Evolutionary conservation across 2,329 filamentous ascomycete genomes (phyloP).

Genomic region (Madurella fahalii): DNA sequence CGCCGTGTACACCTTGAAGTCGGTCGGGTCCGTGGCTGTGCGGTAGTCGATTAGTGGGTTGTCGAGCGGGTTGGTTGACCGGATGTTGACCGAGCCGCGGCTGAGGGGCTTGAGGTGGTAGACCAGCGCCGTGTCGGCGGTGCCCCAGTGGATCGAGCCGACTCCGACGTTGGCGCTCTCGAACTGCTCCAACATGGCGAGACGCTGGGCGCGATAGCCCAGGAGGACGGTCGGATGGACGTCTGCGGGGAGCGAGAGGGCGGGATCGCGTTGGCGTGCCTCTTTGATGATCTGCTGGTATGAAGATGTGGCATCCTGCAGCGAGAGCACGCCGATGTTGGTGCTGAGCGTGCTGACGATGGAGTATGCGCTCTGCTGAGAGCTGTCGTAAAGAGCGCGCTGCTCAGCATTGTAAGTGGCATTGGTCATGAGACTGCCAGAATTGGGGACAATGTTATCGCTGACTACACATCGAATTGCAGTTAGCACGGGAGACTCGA

Average conservation of each 20-base stretch:
- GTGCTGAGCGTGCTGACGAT: constrained; percentile 27
- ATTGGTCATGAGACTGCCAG: constrained; percentile 30
- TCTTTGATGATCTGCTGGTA: constrained; percentile 27
- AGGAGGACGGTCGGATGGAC: constrained; percentile 33
- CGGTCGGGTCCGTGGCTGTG: constrained; percentile 36
- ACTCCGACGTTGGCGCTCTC: constrained; percentile 25
- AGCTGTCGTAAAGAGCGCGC: constrained; percentile 30
- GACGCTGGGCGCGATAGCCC: constrained; percentile 35
- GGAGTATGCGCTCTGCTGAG: constrained; percentile 31
- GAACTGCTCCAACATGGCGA: constrained; percentile 30
- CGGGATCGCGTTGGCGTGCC: constrained; percentile 29
- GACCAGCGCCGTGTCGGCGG: constrained; percentile 26
- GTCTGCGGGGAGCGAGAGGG: constrained; percentile 31
- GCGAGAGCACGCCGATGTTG: constrained; percentile 30
- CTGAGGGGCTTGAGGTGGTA: constrained; percentile 38
- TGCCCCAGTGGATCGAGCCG: constrained; percentile 33
- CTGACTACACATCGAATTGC: constrained; percentile 14
- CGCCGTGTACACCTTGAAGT: constrained; percentile 33
- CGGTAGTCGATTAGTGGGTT: constrained; percentile 37
- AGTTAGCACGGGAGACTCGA: not conserved
- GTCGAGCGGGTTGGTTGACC: constrained; percentile 32
- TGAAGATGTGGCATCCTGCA: constrained; percentile 31
- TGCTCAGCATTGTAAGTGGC: constrained; percentile 33
- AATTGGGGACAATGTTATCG: constrained; percentile 28
- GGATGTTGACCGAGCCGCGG: constrained; percentile 37